phyloP scores from a whole-genome alignment of 345 rosid genomes.

The Reutealis trisperma region DNA sequence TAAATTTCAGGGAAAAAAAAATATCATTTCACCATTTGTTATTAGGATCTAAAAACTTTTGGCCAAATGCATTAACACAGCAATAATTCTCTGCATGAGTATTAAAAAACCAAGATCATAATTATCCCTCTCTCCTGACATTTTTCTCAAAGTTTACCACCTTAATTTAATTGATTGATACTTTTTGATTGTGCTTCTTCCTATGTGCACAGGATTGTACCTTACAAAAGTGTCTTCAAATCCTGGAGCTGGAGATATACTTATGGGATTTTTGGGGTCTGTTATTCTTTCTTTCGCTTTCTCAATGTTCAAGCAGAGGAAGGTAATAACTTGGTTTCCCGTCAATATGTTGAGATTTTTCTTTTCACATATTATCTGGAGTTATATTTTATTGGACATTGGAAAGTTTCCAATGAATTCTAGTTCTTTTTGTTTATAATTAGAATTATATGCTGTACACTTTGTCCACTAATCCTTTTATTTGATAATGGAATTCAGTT shows the following conservation, averaged over 20 bases:
- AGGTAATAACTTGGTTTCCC: constrained; percentile 42
- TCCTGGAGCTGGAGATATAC: constrained; percentile 95
- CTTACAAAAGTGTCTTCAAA: constrained; percentile 74
- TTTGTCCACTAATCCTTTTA: too few relatives aligned
- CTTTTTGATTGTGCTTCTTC: background rate
- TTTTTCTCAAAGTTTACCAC: background rate
- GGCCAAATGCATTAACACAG: background rate
- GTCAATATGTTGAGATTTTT: background rate
- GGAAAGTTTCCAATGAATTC: background rate
- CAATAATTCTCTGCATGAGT: background rate
- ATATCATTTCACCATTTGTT: background rate
- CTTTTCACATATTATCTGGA: background rate
- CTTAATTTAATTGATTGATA: background rate
- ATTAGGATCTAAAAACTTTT: background rate
- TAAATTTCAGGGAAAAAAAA: background rate
- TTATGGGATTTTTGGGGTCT: constrained; percentile 95
- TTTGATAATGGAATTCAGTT: too few relatives aligned
- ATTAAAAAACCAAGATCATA: background rate
- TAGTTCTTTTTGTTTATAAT: background rate
- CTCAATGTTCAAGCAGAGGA: constrained; percentile 96
- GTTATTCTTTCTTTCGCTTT: constrained; percentile 93
- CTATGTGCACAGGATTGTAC: constrained; percentile 59
- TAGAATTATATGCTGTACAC: background rate
- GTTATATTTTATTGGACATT: background rate
- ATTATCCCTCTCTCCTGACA: background rate